Evolutionary conservation across 169 alveolate genomes (phyloP).

Genomic region (Ichthyophthirius multifiliis): DNA sequence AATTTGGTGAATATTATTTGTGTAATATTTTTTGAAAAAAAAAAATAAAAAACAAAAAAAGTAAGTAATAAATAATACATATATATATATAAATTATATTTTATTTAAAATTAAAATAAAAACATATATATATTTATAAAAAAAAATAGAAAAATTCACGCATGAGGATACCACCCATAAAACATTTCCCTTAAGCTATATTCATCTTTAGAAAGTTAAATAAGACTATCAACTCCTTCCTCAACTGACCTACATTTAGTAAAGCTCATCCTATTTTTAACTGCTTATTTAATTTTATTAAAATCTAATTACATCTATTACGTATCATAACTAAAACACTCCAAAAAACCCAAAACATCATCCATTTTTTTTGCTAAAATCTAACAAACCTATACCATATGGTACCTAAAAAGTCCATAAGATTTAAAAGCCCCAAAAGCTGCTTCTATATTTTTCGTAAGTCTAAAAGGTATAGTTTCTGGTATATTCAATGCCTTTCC

Average conservation of each 20-base stretch:
- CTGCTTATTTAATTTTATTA: conserved; percentile 24
- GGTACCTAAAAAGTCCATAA: conserved; percentile 57
- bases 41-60: too few relatives aligned
- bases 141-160: too few relatives aligned
- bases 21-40: too few relatives aligned
- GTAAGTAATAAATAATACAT: too few relatives aligned
- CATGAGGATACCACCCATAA: conserved; percentile 75
- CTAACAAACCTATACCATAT: conserved; percentile 54
- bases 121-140: too few relatives aligned
- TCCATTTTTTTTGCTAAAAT: conserved; percentile 48
- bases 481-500: conserved; percentile 78
- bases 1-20: too few relatives aligned
- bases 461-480: conserved; percentile 83
- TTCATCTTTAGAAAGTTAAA: conserved; percentile 51
- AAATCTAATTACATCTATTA: conserved; percentile 16
- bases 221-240: conserved; percentile 49
- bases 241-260: conserved; percentile 35
- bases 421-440: conserved; percentile 76
- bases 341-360: conserved; percentile 53
- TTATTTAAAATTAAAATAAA: too few relatives aligned
- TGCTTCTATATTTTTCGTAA: conserved; percentile 72
- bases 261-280: conserved; percentile 36
- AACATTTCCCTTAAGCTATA: conserved; percentile 60
- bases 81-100: too few relatives aligned
- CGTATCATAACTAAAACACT: conserved; percentile 66